Percentiles rank a stretch among this genome's conserved stretches.
phyloP scores from a whole-genome alignment of 345 rosid species.

The Eucalyptus regnans region DNA sequence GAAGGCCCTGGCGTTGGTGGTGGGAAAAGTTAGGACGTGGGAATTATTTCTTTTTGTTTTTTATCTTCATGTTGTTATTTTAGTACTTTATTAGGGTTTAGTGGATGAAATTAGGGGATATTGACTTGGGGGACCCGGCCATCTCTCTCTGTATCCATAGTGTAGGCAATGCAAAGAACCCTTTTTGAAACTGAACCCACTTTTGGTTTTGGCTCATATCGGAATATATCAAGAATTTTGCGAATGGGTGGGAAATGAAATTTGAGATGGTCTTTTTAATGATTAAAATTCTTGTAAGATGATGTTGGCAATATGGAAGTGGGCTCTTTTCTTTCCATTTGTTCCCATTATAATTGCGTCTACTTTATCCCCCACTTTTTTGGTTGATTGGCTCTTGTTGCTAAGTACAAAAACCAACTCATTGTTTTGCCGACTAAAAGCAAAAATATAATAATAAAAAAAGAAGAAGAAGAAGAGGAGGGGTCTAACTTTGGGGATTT shows the following conservation, averaged over 20 bases:
- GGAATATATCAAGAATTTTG: constrained; percentile 2
- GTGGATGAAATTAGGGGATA: neutral
- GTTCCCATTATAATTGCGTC: constrained; percentile 3
- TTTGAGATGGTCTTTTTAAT: neutral
- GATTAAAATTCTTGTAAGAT: constrained; percentile 7
- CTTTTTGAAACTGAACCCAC: neutral
- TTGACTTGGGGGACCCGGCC: neutral
- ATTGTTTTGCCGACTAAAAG: constrained; percentile 22
- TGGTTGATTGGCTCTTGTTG: neutral
- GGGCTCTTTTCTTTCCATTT: neutral
- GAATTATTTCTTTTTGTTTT: neutral
- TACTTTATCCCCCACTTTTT: neutral
- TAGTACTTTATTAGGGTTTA: neutral
- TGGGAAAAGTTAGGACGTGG: neutral
- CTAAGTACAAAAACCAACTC: constrained; percentile 21
- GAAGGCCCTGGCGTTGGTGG: neutral
- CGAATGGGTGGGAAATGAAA: constrained; percentile 19
- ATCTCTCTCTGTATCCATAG: constrained; percentile 18
- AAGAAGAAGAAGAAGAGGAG: neutral
- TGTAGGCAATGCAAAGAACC: constrained; percentile 5
- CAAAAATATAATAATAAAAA: neutral
- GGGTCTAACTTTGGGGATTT: neutral
- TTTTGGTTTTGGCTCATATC: constrained; percentile 7
- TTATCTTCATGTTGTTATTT: neutral
- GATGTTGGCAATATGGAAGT: constrained; percentile 6